A percentile compares a stretch with the other conserved stretches of the same genome.
Conservation (phyloP, 768 basidiomycete genomes). For the Boletus subparvulus region DNA sequence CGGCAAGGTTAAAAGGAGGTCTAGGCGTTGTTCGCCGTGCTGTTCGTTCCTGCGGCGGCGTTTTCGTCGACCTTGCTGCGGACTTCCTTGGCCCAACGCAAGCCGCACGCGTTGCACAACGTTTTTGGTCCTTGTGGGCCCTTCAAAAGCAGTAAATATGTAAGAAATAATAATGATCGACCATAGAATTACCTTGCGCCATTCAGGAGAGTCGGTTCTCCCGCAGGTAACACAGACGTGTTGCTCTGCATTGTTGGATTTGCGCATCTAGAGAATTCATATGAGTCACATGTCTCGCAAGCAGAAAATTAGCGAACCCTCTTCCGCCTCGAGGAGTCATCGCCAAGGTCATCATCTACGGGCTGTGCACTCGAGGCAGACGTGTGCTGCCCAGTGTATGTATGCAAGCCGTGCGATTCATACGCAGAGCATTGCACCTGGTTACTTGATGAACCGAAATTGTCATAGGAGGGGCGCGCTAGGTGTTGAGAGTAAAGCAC, state of each 20-base stretch:
- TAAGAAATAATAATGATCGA: background rate
- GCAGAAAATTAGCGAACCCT: conserved; percentile 43
- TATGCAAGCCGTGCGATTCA: conserved; percentile 21
- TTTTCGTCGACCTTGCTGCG: conserved; percentile 43
- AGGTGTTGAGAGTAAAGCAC: conserved; percentile 19
- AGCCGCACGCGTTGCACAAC: conserved; percentile 94
- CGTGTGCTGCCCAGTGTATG: conserved; percentile 18
- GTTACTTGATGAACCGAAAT: conserved; percentile 7
- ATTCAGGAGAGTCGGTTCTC: conserved; percentile 94
- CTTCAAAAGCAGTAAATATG: conserved; percentile 39
- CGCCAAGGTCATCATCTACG: conserved; percentile 43
- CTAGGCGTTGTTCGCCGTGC: conserved; percentile 20
- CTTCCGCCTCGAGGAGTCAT: conserved; percentile 59
- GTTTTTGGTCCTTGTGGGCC: conserved; percentile 96
- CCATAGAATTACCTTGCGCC: conserved; percentile 69
- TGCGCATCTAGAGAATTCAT: conserved; percentile 28
- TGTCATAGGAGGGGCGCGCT: conserved; percentile 14
- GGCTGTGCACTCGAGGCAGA: conserved; percentile 13
- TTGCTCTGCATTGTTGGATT: conserved; percentile 54
- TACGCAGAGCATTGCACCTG: conserved; percentile 14
- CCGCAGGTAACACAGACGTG: conserved; percentile 93
- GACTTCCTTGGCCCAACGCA: conserved; percentile 86
- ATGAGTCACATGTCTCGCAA: conserved; percentile 1
- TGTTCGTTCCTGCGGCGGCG: conserved; percentile 23
- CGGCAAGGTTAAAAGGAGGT: background rate